phyloP scores from a whole-genome alignment of 2,329 filamentous ascomycete species.

The Elsinoe australis region DNA sequence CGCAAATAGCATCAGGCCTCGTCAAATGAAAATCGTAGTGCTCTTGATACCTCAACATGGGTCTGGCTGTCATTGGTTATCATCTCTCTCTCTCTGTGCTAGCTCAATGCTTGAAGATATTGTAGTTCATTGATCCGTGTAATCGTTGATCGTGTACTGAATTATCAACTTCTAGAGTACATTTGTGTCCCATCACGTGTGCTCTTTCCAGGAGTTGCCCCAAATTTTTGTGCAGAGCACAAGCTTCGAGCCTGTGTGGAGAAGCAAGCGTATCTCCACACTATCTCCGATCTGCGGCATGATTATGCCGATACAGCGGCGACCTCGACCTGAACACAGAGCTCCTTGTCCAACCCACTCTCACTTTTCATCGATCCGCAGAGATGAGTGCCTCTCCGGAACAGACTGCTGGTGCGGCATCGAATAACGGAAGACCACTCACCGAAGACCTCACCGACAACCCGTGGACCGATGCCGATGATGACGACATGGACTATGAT shows the following conservation, averaged over 20 bases:
- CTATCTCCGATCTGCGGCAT: conserved; percentile 12
- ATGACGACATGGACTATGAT: conserved; percentile 48
- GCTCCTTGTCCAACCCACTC: neutral
- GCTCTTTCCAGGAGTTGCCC: no score
- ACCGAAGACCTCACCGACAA: conserved; percentile 5
- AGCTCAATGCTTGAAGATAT: no score
- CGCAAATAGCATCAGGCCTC: conserved; percentile 11
- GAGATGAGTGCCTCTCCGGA: conserved; percentile 7
- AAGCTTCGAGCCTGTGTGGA: no score
- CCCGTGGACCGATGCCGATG: conserved; percentile 24
- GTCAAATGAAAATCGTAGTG: conserved; percentile 7
- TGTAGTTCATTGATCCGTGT: no score
- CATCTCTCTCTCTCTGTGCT: no score
- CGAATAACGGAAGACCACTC: neutral
- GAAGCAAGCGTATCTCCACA: no score
- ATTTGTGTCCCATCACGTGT: no score
- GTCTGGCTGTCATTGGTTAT: no score
- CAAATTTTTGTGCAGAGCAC: no score
- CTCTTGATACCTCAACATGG: conserved; percentile 1
- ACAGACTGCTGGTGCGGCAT: neutral
- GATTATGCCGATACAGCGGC: conserved; percentile 9
- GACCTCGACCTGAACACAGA: neutral
- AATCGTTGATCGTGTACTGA: no score
- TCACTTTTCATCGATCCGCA: neutral
- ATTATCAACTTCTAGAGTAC: no score